Conservation (phyloP, 345 rosid species). For the Acer saccharum region DNA sequence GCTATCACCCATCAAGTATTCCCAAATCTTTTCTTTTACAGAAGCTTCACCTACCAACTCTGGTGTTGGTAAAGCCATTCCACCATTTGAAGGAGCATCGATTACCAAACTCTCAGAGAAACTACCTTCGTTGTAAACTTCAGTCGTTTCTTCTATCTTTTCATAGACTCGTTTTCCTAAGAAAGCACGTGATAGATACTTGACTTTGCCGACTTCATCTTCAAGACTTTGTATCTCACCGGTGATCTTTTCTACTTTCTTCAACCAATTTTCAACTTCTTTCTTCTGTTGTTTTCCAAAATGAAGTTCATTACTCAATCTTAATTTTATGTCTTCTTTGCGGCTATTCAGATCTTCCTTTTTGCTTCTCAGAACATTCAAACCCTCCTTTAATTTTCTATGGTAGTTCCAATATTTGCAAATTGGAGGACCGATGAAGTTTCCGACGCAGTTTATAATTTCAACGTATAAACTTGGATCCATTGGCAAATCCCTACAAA, state of each 20-base stretch:
- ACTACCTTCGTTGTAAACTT: not conserved
- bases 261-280: not conserved
- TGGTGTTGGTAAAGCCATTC: not conserved
- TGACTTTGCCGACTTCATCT: not conserved
- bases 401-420: not conserved
- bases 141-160: not conserved
- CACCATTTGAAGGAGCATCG: not conserved
- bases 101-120: not conserved
- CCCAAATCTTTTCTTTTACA: not conserved
- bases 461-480: not conserved
- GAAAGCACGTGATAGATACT: not conserved
- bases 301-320: not conserved
- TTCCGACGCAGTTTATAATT: not conserved
- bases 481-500: not conserved
- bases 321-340: not conserved
- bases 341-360: not conserved
- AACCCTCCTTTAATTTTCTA: not conserved
- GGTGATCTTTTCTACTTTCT: not conserved
- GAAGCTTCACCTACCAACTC: not conserved
- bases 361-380: not conserved
- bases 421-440: not conserved
- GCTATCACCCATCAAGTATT: not conserved
- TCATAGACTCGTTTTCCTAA: not conserved
- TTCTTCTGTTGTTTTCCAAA: not conserved
- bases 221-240: not conserved